Percentiles rank a stretch among this genome's conserved stretches.
phyloP scores from a whole-genome alignment of 1,139 yeast genomes.

The Taphrina communis region DNA sequence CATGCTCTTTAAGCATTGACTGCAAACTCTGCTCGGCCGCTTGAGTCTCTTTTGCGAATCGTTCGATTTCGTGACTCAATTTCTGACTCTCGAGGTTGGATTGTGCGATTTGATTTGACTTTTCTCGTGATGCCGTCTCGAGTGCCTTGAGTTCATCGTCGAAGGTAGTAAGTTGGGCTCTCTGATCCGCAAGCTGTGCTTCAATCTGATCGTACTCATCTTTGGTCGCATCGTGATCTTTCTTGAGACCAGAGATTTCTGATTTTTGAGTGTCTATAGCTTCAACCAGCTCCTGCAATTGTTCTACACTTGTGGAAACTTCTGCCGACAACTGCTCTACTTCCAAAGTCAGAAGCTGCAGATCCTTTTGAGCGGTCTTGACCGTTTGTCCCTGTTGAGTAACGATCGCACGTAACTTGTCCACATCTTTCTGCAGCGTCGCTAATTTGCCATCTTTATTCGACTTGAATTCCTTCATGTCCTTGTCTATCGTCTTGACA shows the following conservation, averaged over 20 bases:
- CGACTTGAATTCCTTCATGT: constrained; percentile 77
- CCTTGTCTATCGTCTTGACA: constrained; percentile 63
- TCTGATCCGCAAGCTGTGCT: constrained; percentile 65
- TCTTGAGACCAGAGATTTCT: constrained; percentile 42
- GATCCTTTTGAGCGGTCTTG: constrained; percentile 59
- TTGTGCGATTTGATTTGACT: constrained; percentile 60
- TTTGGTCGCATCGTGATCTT: constrained; percentile 39
- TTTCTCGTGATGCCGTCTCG: constrained; percentile 59
- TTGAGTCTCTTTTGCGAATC: constrained; percentile 57
- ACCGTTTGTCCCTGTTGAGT: constrained; percentile 56
- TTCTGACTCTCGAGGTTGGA: constrained; percentile 64
- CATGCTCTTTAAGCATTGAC: constrained; percentile 62
- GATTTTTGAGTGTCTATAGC: constrained; percentile 41
- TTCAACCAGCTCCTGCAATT: constrained; percentile 44
- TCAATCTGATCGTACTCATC: constrained; percentile 38
- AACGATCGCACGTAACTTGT: constrained; percentile 54
- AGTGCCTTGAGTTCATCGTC: constrained; percentile 79
- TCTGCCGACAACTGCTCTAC: constrained; percentile 72
- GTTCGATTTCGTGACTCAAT: constrained; percentile 68
- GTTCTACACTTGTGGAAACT: constrained; percentile 53
- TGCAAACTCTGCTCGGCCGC: constrained; percentile 58
- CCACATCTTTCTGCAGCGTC: constrained; percentile 64
- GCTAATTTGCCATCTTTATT: constrained; percentile 83
- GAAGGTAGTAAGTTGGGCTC: constrained; percentile 66
- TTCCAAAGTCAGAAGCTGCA: constrained; percentile 72